phyloP scores from a whole-genome alignment of 2,329 filamentous ascomycete species.

The Fusarium hainanense region DNA sequence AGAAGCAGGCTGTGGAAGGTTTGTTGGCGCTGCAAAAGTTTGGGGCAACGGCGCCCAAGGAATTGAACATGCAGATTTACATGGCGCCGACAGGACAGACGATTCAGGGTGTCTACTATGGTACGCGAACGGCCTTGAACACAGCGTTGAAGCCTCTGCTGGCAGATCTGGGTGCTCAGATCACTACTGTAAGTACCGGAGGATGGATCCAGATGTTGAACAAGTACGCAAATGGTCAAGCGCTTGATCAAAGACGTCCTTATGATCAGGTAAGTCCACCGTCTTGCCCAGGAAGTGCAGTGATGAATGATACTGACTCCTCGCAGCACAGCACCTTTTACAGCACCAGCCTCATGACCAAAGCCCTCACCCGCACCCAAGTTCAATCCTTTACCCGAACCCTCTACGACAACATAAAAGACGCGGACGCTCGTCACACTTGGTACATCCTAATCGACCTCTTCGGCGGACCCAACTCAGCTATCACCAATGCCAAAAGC shows the following conservation, averaged over 20 bases:
- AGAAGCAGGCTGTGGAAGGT: slow-evolving; percentile 31
- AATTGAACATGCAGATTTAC: slow-evolving; percentile 48
- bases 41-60: slow-evolving; percentile 33
- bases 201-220: slow-evolving; percentile 45
- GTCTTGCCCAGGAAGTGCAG: fast-evolving
- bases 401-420: slow-evolving; percentile 34
- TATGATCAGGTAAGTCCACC: slow-evolving; percentile 35
- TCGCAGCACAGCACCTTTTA: slow-evolving; percentile 47
- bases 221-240: slow-evolving; percentile 32
- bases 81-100: slow-evolving; percentile 32
- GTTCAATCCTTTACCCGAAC: slow-evolving; percentile 38
- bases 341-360: slow-evolving; percentile 47
- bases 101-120: slow-evolving; percentile 48
- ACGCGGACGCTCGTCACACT: slow-evolving; percentile 20
- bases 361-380: slow-evolving; percentile 38
- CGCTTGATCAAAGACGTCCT: slow-evolving; percentile 43
- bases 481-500: slow-evolving; percentile 43
- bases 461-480: slow-evolving; percentile 52
- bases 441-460: slow-evolving; percentile 47
- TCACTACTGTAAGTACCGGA: slow-evolving; percentile 27
- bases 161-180: slow-evolving; percentile 15
- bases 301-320: not conserved
- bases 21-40: slow-evolving; percentile 45
- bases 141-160: slow-evolving; percentile 35
- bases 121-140: slow-evolving; percentile 29